Conservation (phyloP, 1,284 basidiomycete species). For the Sporisorium scitamineum region DNA sequence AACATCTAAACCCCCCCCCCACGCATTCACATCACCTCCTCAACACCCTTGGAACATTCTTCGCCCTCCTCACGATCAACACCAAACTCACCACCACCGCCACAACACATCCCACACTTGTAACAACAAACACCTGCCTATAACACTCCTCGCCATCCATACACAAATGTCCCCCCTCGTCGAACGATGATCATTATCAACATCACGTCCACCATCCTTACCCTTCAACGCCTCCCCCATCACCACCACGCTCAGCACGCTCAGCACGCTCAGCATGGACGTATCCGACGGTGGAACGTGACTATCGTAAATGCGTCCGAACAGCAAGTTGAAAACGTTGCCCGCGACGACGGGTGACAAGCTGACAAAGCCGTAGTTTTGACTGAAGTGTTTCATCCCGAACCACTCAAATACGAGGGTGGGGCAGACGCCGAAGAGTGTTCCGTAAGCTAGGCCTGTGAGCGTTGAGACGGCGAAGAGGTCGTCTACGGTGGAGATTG, state of each 20-base stretch:
- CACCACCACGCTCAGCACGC: no score
- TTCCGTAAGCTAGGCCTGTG: conserved; percentile 81
- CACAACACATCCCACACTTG: conserved; percentile 46
- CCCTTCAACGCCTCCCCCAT: conserved; percentile 3
- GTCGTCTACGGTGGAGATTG: conserved; percentile 75
- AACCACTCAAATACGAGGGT: conserved; percentile 87
- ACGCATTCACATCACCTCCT: not conserved
- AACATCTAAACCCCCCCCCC: not conserved
- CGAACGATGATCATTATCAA: conserved; percentile 11
- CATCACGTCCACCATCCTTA: not conserved
- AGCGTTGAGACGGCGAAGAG: conserved; percentile 82
- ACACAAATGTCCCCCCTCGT: conserved; percentile 50
- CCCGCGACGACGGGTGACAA: conserved; percentile 83
- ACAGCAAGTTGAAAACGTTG: conserved; percentile 85
- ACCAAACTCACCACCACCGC: conserved; percentile 54
- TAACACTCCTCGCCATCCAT: conserved; percentile 66
- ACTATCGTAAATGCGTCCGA: conserved; percentile 73
- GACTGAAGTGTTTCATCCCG: conserved; percentile 82
- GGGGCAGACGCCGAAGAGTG: conserved; percentile 81
- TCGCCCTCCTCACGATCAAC: conserved; percentile 46
- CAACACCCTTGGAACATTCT: conserved; percentile 9
- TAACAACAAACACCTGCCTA: conserved; percentile 61
- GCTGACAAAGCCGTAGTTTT: conserved; percentile 86
- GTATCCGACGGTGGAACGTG: conserved; percentile 37
- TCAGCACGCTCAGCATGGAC: not conserved